A percentile compares a stretch with the other conserved stretches of the same genome.
These are phyloP conservation scores for Coffea canephora DNA, from an alignment of 257 asterid genomes.

Conservation along the genomic window DNA sequence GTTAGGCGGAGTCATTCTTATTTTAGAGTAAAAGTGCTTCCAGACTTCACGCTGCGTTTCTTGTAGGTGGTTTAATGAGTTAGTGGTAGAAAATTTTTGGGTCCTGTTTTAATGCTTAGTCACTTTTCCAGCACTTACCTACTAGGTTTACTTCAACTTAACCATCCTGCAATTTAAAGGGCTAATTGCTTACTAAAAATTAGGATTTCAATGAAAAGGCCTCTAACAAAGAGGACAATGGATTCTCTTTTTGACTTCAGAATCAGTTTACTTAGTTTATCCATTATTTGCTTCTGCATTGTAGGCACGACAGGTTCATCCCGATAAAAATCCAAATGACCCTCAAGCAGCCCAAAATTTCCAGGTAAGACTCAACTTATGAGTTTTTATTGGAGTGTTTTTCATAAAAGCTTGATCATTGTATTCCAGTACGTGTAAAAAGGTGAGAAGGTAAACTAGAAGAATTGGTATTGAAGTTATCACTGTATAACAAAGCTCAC, in stretches of 20 bases:
- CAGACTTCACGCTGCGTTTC: background rate
- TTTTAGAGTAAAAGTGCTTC: background rate
- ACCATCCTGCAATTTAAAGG: background rate
- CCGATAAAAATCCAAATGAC: slow-evolving; percentile 96
- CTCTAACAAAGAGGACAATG: background rate
- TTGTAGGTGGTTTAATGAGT: background rate
- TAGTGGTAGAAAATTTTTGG: background rate
- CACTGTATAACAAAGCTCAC: background rate
- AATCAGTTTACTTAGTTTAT: background rate
- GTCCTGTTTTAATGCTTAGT: background rate
- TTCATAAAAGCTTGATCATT: background rate
- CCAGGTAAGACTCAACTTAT: slow-evolving; percentile 49
- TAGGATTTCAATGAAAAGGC: background rate
- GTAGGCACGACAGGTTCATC: slow-evolving; percentile 99
- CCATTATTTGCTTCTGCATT: slow-evolving; percentile 3
- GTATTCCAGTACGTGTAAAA: background rate
- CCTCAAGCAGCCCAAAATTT: slow-evolving; percentile 94
- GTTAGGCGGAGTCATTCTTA: background rate
- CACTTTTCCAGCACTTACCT: background rate
- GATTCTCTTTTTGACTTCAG: background rate
- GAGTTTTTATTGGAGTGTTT: slow-evolving; percentile 10
- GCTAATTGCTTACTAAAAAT: background rate
- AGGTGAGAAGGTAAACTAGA: background rate
- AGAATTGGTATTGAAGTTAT: slow-evolving; percentile 2
- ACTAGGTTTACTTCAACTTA: background rate